Evolutionary conservation across 768 basidiomycete species (phyloP).

Genomic region (Termitomyces sp.): DNA sequence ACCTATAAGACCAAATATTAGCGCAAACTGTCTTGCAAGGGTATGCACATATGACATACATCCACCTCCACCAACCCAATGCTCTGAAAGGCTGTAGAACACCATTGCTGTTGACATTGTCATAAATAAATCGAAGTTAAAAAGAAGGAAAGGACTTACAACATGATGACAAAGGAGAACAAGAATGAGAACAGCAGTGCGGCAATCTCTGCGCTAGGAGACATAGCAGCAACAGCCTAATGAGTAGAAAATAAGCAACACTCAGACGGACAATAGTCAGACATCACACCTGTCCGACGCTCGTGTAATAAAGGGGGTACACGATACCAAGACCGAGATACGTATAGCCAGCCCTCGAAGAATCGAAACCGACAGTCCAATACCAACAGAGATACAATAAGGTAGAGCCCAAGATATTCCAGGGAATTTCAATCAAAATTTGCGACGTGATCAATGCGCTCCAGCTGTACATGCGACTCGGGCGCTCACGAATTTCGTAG

Average conservation of each 20-base stretch:
- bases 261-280: no score
- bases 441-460: slow-evolving; percentile 49
- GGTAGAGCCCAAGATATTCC: slow-evolving; percentile 53
- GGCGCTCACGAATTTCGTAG: slow-evolving; percentile 64
- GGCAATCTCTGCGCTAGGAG: slow-evolving; percentile 49
- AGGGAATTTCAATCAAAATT: slow-evolving; percentile 53
- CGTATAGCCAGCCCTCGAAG: slow-evolving; percentile 51
- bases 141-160: slow-evolving; percentile 26
- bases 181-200: slow-evolving; percentile 45
- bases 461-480: slow-evolving; percentile 65
- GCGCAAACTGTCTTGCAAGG: no score
- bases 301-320: slow-evolving; percentile 57
- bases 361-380: slow-evolving; percentile 60
- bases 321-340: slow-evolving; percentile 48
- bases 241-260: slow-evolving; percentile 25
- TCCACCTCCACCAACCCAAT: slow-evolving; percentile 65
- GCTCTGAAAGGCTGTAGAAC: slow-evolving; percentile 55
- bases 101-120: slow-evolving; percentile 36
- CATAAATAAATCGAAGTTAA: background rate
- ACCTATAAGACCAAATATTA: slow-evolving; percentile 12
- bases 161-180: slow-evolving; percentile 53
- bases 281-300: slow-evolving; percentile 40
- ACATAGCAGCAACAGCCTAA: slow-evolving; percentile 52
- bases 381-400: slow-evolving; percentile 66
- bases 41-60: slow-evolving; percentile 28